Base-by-base conservation (phyloP, 352 stramenopile genomes). In the Phytophthora melonis region DNA sequence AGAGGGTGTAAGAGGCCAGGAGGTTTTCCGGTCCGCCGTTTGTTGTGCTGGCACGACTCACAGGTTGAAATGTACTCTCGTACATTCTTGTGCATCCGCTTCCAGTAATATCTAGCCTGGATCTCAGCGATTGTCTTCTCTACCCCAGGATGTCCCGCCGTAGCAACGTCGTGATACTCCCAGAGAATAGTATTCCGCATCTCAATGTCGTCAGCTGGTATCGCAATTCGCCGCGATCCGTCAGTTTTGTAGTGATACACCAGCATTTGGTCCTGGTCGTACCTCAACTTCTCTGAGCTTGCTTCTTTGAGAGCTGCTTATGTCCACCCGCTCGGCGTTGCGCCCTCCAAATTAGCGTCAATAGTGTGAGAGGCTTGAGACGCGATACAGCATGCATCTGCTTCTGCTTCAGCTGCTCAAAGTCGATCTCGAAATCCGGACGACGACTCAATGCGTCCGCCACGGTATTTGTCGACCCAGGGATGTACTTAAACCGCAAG, bases 381-480 rank as follows among this genome's bases (percentile, higher is more conserved):
- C 25, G 21, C 16, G 32, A 23, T 5, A 41, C 13, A 14, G 9
- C 56, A 25, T 13, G 47, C 27, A 66, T 66, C 27, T 57, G 59
- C 18, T 58, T 49, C 2, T n/a, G 10, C 43, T 55, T 66, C 16
- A 19, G 58, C 0, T 25, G 2, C 14, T 61, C n/a, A 16, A 60
- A 61, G 34, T 60, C 54, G 30, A 65, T 41, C 23, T 69, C 41
- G 18, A 69, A 69, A 25, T 62, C 62, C 8, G 7, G 25, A 6
- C 56, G 30, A 18, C 55, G 30, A 16, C 55, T 66, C 3, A 66
- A n/a, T 11, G 56, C 45, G 19, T 66, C 54, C 3, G 64, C 64
- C 2, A 71, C 56, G 9, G 34, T 54, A 49, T 71, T 71, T n/a
- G 43, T 66, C 7, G 47, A 19, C 1, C 55, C 64, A 13, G 64